phyloP scores from a whole-genome alignment of 2,329 filamentous ascomycete genomes.

The Penicillium sp. region DNA sequence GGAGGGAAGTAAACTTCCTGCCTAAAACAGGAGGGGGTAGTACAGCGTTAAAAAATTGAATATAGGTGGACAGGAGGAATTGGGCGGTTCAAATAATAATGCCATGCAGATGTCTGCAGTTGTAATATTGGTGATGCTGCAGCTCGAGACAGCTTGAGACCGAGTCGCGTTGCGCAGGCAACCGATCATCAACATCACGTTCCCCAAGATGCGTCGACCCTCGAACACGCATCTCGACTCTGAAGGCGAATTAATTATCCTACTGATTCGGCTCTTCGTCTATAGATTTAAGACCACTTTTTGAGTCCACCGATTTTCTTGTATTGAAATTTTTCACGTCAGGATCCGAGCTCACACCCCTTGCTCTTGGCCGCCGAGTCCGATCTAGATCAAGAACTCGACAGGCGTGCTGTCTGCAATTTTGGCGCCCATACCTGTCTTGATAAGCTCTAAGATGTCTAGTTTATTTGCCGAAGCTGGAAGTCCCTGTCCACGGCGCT shows the following conservation, averaged over 20 bases:
- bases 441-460: slow-evolving; percentile 29
- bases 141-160: slow-evolving; percentile 20
- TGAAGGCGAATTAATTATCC: neutral
- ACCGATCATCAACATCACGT: slow-evolving; percentile 29
- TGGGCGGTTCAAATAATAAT: too few relatives aligned
- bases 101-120: neutral
- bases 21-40: too few relatives aligned
- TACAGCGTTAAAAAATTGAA: too few relatives aligned
- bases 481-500: slow-evolving; percentile 41
- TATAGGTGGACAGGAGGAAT: too few relatives aligned
- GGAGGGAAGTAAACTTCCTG: too few relatives aligned
- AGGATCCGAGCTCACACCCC: neutral
- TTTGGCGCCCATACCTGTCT: neutral
- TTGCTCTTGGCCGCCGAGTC: slow-evolving; percentile 3
- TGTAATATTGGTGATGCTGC: neutral
- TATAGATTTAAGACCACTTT: neutral
- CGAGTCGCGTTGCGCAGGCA: slow-evolving; percentile 23
- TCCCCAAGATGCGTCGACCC: slow-evolving; percentile 16
- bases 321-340: neutral
- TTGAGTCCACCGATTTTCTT: neutral
- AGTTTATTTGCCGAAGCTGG: slow-evolving; percentile 30
- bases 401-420: neutral
- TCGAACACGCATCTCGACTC: slow-evolving; percentile 1
- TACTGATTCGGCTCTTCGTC: neutral
- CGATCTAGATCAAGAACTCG: neutral